These are phyloP conservation scores for Eutrema yunnanense DNA, from an alignment of 345 rosid species.

Conservation along the genomic window DNA sequence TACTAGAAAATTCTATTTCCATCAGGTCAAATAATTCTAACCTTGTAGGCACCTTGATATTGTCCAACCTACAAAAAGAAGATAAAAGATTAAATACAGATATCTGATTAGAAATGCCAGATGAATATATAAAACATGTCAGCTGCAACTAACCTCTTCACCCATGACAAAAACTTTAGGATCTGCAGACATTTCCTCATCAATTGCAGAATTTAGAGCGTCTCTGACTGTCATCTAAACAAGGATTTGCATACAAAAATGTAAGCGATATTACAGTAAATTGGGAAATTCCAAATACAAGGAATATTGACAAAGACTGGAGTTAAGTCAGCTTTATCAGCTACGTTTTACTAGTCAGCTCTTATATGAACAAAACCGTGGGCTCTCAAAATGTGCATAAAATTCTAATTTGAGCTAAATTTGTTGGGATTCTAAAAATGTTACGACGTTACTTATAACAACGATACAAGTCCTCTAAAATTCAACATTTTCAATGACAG, in stretches of 20 bases:
- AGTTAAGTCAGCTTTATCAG: neutral
- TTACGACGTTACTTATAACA: neutral
- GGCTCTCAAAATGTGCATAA: neutral
- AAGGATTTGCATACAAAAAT: neutral
- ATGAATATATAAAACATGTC: slow-evolving; percentile 4
- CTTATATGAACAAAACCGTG: neutral
- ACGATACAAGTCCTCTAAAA: neutral
- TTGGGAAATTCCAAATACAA: neutral
- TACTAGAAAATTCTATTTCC: neutral
- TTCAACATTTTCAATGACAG: neutral
- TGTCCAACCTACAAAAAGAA: slow-evolving; percentile 74
- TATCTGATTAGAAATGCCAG: neutral
- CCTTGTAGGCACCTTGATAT: slow-evolving; percentile 99
- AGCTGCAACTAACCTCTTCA: slow-evolving; percentile 61
- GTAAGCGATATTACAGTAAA: neutral
- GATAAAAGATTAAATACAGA: neutral
- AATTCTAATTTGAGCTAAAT: neutral
- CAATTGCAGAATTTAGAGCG: slow-evolving; percentile 80
- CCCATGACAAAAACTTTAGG: slow-evolving; percentile 88
- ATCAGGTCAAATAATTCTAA: slow-evolving; percentile 23
- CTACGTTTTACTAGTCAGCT: neutral
- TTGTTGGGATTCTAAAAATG: neutral
- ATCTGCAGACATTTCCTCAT: slow-evolving; percentile 97
- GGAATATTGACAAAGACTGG: neutral
- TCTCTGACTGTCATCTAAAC: slow-evolving; percentile 75